Base-by-base conservation (phyloP, 139 green algal genomes). In the Volvox africanus region DNA sequence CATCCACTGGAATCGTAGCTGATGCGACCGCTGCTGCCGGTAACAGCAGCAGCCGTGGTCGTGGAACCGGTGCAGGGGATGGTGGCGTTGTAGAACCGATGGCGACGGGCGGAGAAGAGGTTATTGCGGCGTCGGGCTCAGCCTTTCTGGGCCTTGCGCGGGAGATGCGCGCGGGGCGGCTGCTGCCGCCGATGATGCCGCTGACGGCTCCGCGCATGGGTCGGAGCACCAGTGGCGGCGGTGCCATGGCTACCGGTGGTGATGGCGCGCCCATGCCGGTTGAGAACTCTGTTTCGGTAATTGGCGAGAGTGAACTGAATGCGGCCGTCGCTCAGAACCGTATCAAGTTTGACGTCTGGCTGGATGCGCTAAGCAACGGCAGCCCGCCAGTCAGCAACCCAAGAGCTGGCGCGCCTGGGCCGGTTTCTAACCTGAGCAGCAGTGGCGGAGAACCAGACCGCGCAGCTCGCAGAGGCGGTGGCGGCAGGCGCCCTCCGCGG, bases 341-440 rank as follows among this genome's bases (percentile, higher is more conserved):
- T 22, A 90, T 90, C 6, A 90, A 90, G 69, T 90, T 84, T 68
- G 86, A 90, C 22, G 73, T 83, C 26, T 90, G 86, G 86, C 30
- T 90, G 30, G 86, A 90, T 24, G 71, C 71, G 19, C n/a, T 90
- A 26, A 28, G 67, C 61, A 21, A 35, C 65, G 21, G 24, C 14
- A 36, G 17, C 20, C 82, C 24, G 65, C 35, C 24, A 33, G 73
- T 44, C 44, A 67, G 55, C 26, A 86, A 73, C n/a, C 44, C 44
- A 9, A 55, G 5, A 55, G 44, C 44, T 55, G 44, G 44, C 44
- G 44, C 44, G 44, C 44, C 44, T 55, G 9, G 44, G 44, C 44
- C 44, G 44, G 44, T 9, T 55, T 55, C 44, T 55, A 73, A 73
- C 16, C 65, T 73, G 12, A 24, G 21, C 20, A 22, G 14, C 33